Evolutionary conservation across 2,329 filamentous ascomycete species (phyloP).

Genomic region (Beauveria medogensis): DNA sequence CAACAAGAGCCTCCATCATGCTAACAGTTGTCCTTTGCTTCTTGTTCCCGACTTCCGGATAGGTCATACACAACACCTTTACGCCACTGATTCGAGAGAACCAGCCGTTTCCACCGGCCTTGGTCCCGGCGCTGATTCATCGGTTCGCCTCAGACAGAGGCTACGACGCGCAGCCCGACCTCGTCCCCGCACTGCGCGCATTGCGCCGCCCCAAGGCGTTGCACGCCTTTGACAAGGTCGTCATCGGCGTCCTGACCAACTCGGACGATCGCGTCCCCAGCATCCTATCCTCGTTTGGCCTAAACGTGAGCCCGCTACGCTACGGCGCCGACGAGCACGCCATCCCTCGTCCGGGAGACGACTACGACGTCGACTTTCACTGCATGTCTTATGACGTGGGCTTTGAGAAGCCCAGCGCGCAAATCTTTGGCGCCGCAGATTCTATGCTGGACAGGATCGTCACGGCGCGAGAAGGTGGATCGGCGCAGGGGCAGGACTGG

Average conservation of each 20-base stretch:
- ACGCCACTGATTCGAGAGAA: constrained; percentile 25
- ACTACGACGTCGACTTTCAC: constrained; percentile 42
- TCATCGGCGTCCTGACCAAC: constrained; percentile 54
- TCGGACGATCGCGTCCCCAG: constrained; percentile 51
- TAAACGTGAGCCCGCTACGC: constrained; percentile 35
- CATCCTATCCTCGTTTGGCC: constrained; percentile 44
- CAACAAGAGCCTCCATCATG: neutral
- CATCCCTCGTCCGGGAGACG: neutral
- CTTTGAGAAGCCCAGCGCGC: constrained; percentile 46
- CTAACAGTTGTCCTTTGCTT: neutral
- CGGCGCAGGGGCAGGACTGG: constrained; percentile 16
- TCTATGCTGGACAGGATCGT: constrained; percentile 30
- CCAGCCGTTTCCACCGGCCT: constrained; percentile 31
- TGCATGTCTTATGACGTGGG: constrained; percentile 58
- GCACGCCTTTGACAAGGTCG: constrained; percentile 26
- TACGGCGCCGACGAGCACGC: constrained; percentile 15
- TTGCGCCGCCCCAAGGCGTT: constrained; percentile 23
- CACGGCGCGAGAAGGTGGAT: constrained; percentile 12
- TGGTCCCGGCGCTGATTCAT: constrained; percentile 40
- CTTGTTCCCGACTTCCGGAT: neutral
- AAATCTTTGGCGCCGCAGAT: constrained; percentile 49
- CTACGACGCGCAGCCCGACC: constrained; percentile 41
- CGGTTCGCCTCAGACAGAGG: constrained; percentile 46
- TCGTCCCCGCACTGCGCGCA: constrained; percentile 34
- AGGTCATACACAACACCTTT: constrained; percentile 51